Evolutionary conservation across 2,329 filamentous ascomycete species (phyloP), one percentile per base, ranked within the genome.

Genomic region (Kalmusia sp.): DNA sequence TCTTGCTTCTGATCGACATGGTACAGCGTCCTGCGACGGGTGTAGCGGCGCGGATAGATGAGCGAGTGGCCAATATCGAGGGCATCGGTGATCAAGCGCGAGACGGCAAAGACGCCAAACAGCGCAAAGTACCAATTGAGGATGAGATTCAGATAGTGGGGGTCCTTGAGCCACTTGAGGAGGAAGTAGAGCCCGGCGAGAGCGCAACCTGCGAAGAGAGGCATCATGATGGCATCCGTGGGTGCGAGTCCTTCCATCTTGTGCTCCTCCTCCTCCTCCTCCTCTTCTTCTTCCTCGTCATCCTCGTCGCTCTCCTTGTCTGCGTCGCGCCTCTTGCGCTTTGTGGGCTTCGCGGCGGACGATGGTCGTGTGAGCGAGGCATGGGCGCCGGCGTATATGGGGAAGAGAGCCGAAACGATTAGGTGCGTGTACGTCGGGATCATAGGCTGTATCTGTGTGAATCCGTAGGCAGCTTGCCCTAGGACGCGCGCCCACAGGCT

Each of bases 101-200:
- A 81, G 14, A 95, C 82, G 55, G 91, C 91, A 57, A 90, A 87
- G n/a, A 96, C 75, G 0, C 91, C 91, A 69, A 93, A 86, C 52
- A 85, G 74, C 3, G 90, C 90, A 76, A 96, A 93, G 78, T 98
- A 97, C 67, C 84, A 86, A 33, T 90, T 88, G 19, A 98, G 78
- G 33, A 96, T 84, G 74, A 88, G 90, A 78, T 93, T 97, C 65
- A 98, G 77, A 19, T 96, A 79, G 9, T 87, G 81, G 1, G 92
- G 88, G 66, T 96, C 91, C 60, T 93, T 82, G 50, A 97, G 84
- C 84, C 89, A 95, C 72, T 96, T 92, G 69, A 98, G 92, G 54
- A 96, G 80, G 64, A 93, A 88, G 78, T 98, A 98, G 11, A 98
- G 80, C 4, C 86, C 86, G 35, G 87, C 82, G 7, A 98, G 84